Evolutionary conservation across 2,329 filamentous ascomycete species (phyloP), one percentile per base, ranked within the genome.

Genomic region (Dactylellina leptospora): DNA sequence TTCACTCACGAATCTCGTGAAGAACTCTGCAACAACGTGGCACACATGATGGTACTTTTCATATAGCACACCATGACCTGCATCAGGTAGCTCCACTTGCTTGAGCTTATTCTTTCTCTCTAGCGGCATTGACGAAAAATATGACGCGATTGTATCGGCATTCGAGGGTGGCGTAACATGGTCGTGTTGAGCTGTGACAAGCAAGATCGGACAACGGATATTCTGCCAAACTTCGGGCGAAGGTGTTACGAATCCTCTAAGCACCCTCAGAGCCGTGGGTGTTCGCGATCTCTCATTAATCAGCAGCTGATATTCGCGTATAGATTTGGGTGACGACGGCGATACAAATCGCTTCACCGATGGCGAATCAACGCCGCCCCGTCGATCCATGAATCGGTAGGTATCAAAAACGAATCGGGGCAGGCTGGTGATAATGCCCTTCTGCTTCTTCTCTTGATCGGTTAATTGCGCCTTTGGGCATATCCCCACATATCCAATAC

Each of bases 251-350:
- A 76, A 27, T 0, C 92, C 91, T 79, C 84, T 87, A 0, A 88
- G 88, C 87, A 96, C 92, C 38, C 92, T 87, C 75, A 90, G 86
- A 85, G 91, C 96, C 0, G 95, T 90, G 0, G 89, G 84, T 0
- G 92, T 95, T 74, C 85, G 87, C 74, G 91, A 96, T 78, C 96
- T 92, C 69, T 85, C 84, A 78, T 97, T 97, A 81, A 88, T 93
- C 2, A 85, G 85, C 63, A 89, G 79, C 78, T 93, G 91, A 33
- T 92, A 82, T 62, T 84, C 83, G 76, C 86, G 87, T 0, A 88
- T 85, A 75, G 90, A 86, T 2, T 83, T 79, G 42, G 91, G 88
- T 0, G 89, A 87, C 33, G 84, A 83, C 0, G 82, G 78, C 2
- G 90, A 91, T 6, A 90, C 88, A 78, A 96, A 93, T 13, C 93